phyloP scores from a whole-genome alignment of 1,284 basidiomycete species.

The Volvariella volvacea region DNA sequence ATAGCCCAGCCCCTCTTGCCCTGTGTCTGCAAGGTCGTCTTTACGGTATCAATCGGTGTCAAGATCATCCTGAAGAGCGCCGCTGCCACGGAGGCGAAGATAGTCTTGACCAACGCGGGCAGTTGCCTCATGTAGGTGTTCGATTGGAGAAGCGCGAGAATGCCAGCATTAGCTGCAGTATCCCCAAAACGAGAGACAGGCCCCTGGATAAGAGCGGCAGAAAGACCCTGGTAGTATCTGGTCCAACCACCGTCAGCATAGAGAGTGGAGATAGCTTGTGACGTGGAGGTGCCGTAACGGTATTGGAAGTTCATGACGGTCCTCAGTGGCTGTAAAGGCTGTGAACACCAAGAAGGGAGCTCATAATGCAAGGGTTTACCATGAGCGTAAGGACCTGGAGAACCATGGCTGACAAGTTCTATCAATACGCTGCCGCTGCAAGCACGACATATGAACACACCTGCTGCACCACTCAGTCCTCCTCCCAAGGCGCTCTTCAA shows the following conservation, averaged over 20 bases:
- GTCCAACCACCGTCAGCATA: slow-evolving; percentile 74
- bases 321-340: slow-evolving; percentile 48
- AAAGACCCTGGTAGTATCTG: slow-evolving; percentile 79
- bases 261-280: slow-evolving; percentile 58
- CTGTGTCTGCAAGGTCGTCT: slow-evolving; percentile 89
- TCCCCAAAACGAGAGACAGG: slow-evolving; percentile 80
- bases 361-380: slow-evolving; percentile 29
- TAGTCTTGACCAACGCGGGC: slow-evolving; percentile 57
- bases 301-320: slow-evolving; percentile 94
- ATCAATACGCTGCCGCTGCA: not conserved
- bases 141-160: slow-evolving; percentile 66
- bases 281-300: slow-evolving; percentile 73
- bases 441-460: slow-evolving; percentile 23
- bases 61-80: slow-evolving; percentile 79
- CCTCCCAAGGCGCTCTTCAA: slow-evolving; percentile 79
- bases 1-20: slow-evolving; percentile 64
- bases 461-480: slow-evolving; percentile 79
- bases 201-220: slow-evolving; percentile 78
- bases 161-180: slow-evolving; percentile 80
- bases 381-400: slow-evolving; percentile 83
- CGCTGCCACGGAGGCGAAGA: slow-evolving; percentile 66
- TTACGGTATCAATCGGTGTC: slow-evolving; percentile 85
- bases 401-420: slow-evolving; percentile 61
- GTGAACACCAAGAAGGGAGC: not conserved
- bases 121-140: slow-evolving; percentile 62